Evolutionary conservation across 768 basidiomycete species (phyloP), one percentile per base, ranked within the genome.

Genomic region (Auricularia heimuer): DNA sequence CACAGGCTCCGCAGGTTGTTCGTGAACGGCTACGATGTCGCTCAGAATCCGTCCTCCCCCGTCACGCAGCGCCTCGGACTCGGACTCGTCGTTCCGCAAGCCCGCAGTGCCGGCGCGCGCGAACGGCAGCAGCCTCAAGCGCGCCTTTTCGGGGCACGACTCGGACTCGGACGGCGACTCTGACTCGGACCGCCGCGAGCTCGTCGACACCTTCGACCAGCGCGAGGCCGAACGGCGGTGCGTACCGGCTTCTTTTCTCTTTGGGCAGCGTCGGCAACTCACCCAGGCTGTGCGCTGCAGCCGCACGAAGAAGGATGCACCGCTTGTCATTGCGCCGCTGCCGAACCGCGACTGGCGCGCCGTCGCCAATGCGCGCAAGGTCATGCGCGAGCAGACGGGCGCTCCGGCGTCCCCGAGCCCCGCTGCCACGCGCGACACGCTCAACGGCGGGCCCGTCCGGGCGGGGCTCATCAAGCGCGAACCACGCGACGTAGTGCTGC

Each of bases 291-390:
- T 34, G 56, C 16, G 21, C 18, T 34, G 56, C 29, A 60, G 56
- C 7, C 56, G 24, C 18, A 29, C 8, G 24, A 78, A 73, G 62
- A 75, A 81, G 11, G 72, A 83, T 47, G 83, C 78, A 3, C 90
- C 90, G 0, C 81, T 97, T 8, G 85, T 97, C 44, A 98, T 99
- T 56, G 87, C 95, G 16, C 80, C 92, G 1, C 79, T 92, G 56
- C 79, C 92, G 70, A 96, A 98, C 71, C 83, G 85, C 34, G 95
- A 99, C 72, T 99, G 96, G 96, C 80, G 92, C 51, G 89, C 86
- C 62, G 75, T 85, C 7, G 90, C 91, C 70, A 84, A 80, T 54
- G 77, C 74, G 34, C 34, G 78, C 72, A 8, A 74, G 76, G 12
- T 80, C 83, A 54, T 94, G 84, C 70, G 78, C 47, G 83, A 80